These are phyloP conservation scores for Ascochyta koolunga DNA, from an alignment of 2,329 filamentous ascomycete genomes.

Conservation along the genomic window DNA sequence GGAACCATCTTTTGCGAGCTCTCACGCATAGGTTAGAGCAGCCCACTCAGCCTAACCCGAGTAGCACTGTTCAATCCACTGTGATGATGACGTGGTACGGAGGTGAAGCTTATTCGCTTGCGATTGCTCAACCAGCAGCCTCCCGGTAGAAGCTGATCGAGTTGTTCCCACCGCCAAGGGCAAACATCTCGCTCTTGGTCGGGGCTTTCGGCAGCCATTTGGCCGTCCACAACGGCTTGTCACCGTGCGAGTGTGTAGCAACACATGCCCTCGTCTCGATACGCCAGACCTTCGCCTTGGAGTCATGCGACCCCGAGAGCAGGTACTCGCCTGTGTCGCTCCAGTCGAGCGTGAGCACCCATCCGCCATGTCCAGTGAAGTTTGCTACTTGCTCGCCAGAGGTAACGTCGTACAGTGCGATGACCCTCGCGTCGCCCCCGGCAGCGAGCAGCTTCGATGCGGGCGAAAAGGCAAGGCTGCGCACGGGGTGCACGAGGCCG, in stretches of 20 bases:
- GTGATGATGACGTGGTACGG: too few species aligned
- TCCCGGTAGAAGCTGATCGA: constrained; percentile 49
- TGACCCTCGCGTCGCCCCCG: constrained; percentile 85
- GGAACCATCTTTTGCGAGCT: not conserved
- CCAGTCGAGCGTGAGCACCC: constrained; percentile 93
- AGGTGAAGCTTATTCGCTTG: too few species aligned
- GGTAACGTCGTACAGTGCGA: constrained; percentile 88
- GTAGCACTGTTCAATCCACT: too few species aligned
- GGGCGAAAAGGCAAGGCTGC: constrained; percentile 86
- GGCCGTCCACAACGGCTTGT: constrained; percentile 48
- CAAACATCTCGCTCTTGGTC: constrained; percentile 50
- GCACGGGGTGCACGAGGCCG: constrained; percentile 84
- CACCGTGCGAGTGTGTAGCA: constrained; percentile 90
- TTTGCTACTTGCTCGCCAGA: constrained; percentile 93
- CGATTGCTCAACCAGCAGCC: constrained; percentile 42
- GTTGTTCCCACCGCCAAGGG: constrained; percentile 45
- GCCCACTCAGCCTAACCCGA: too few species aligned
- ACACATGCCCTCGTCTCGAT: constrained; percentile 84
- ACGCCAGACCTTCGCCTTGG: constrained; percentile 96
- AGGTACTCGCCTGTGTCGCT: constrained; percentile 91
- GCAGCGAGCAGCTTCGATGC: constrained; percentile 84
- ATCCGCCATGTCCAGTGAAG: constrained; percentile 77
- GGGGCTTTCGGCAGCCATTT: constrained; percentile 48
- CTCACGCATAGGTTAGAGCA: not conserved
- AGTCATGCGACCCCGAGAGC: constrained; percentile 86